A percentile compares a stretch with the other conserved stretches of the same genome.
phyloP scores from a whole-genome alignment of 768 basidiomycete species.

The Termitomyces eurrhizus region DNA sequence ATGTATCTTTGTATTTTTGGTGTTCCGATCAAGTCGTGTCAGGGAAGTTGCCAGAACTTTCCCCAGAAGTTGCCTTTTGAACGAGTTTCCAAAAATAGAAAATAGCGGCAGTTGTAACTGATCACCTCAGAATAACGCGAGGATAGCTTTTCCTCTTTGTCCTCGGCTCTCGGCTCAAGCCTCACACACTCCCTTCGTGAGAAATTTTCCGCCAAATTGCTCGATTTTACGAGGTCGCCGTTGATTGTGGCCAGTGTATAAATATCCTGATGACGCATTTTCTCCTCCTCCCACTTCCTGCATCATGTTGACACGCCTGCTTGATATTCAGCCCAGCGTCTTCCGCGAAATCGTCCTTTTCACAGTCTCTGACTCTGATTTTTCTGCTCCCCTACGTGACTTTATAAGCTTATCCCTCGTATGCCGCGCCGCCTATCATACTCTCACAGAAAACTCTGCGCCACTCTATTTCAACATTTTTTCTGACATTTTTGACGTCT shows the following conservation, averaged over 20 bases:
- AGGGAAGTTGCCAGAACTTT: constrained; percentile 9
- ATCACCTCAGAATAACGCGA: not conserved
- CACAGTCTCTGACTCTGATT: constrained; percentile 22
- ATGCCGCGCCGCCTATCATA: constrained; percentile 28
- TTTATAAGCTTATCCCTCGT: constrained; percentile 28
- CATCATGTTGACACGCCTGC: constrained; percentile 28
- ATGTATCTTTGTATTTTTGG: not conserved
- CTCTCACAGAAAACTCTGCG: constrained; percentile 22
- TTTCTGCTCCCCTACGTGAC: constrained; percentile 29
- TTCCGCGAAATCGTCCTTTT: constrained; percentile 32
- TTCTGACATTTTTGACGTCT: constrained; percentile 44
- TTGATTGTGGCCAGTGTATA: constrained; percentile 13
- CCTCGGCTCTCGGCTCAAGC: constrained; percentile 8
- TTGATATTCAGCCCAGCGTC: constrained; percentile 28
- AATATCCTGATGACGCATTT: constrained; percentile 13
- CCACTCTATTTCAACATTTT: constrained; percentile 38
- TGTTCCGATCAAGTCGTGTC: constrained; percentile 5
- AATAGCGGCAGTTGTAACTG: not conserved
- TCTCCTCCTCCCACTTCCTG: constrained; percentile 8
- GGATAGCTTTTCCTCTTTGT: constrained; percentile 1
- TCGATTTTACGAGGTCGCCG: constrained; percentile 17
- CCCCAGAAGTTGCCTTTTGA: constrained; percentile 5
- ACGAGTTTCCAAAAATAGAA: constrained; percentile 5
- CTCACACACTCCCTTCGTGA: constrained; percentile 13
- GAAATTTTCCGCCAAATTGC: constrained; percentile 12